A percentile compares a stretch with the other conserved stretches of the same genome.
Evolutionary conservation across 192 early-diverging fungal species (phyloP).

Genomic region (Neocallimastix lanati): DNA sequence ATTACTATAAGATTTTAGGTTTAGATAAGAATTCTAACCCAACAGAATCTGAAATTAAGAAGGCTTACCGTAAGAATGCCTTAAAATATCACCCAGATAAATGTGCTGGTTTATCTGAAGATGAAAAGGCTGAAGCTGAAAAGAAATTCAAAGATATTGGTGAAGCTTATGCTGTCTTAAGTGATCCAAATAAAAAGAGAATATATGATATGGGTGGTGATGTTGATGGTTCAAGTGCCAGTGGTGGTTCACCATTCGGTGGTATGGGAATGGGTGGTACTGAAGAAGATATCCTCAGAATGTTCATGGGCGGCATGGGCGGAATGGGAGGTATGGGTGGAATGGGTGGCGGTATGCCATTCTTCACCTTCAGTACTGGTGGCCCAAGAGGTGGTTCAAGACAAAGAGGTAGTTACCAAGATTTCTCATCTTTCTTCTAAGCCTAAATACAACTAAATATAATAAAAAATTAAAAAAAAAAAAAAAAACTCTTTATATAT

Average conservation of each 20-base stretch:
- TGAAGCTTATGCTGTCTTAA: conserved; percentile 61
- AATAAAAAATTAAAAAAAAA: no score
- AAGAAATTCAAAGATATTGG: conserved; percentile 61
- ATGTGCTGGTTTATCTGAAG: conserved; percentile 43
- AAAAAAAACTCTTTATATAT: no score
- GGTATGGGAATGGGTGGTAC: conserved; percentile 9
- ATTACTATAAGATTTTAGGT: conserved; percentile 88
- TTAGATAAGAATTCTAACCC: conserved; percentile 53
- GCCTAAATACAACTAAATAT: no score
- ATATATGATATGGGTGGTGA: conserved; percentile 65
- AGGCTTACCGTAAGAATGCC: conserved; percentile 58
- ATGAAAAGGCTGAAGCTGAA: conserved; percentile 36
- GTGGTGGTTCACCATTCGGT: conserved; percentile 11
- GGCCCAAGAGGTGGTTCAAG: background rate
- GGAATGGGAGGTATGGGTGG: background rate
- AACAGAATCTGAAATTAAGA: conserved; percentile 59
- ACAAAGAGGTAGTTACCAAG: background rate
- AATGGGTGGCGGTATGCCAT: conserved; percentile 16
- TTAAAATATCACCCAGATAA: conserved; percentile 86
- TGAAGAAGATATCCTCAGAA: conserved; percentile 6
- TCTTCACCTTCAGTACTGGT: background rate
- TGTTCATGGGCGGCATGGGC: conserved; percentile 5
- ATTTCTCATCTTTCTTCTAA: background rate
- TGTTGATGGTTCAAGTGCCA: conserved; percentile 45
- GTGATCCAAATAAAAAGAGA: conserved; percentile 61